Evolutionary conservation across 2,329 filamentous ascomycete species (phyloP).

Genomic region (Lasiodiplodia sp.): DNA sequence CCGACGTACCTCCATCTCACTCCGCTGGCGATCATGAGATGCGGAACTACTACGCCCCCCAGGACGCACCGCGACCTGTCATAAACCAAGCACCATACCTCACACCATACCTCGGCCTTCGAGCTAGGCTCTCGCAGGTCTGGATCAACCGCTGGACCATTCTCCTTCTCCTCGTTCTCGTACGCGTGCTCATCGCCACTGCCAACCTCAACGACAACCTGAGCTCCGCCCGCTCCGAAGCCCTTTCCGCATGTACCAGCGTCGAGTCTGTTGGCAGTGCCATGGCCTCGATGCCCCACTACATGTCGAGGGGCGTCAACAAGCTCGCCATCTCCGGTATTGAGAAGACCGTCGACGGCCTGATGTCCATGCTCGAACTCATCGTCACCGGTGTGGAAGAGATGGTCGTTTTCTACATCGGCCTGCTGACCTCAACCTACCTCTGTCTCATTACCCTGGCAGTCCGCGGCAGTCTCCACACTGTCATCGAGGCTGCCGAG

Average conservation of each 20-base stretch:
- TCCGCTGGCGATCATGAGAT: conserved; percentile 69
- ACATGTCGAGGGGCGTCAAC: conserved; percentile 89
- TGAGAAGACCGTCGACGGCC: conserved; percentile 78
- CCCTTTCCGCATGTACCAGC: conserved; percentile 85
- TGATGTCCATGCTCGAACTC: conserved; percentile 80
- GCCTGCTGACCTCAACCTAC: conserved; percentile 89
- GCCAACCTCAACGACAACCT: conserved; percentile 76
- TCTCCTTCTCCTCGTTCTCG: conserved; percentile 83
- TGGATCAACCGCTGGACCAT: conserved; percentile 99
- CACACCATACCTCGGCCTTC: conserved; percentile 91
- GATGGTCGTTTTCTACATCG: conserved; percentile 90
- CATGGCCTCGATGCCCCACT: conserved; percentile 98
- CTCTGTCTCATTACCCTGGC: conserved; percentile 87
- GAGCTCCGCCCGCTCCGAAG: conserved; percentile 77
- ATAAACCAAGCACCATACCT: conserved; percentile 71
- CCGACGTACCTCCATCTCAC: conserved; percentile 64
- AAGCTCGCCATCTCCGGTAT: conserved; percentile 81
- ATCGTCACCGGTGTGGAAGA: conserved; percentile 84
- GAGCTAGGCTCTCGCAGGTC: conserved; percentile 88
- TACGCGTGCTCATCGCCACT: conserved; percentile 79
- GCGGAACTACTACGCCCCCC: conserved; percentile 65
- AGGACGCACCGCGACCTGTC: conserved; percentile 63
- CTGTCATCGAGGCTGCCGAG: conserved; percentile 68
- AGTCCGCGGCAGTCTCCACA: conserved; percentile 78
- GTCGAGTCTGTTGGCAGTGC: conserved; percentile 93